phyloP scores from a whole-genome alignment of 2,329 filamentous ascomycete species.

The Microdochium bolleyi region DNA sequence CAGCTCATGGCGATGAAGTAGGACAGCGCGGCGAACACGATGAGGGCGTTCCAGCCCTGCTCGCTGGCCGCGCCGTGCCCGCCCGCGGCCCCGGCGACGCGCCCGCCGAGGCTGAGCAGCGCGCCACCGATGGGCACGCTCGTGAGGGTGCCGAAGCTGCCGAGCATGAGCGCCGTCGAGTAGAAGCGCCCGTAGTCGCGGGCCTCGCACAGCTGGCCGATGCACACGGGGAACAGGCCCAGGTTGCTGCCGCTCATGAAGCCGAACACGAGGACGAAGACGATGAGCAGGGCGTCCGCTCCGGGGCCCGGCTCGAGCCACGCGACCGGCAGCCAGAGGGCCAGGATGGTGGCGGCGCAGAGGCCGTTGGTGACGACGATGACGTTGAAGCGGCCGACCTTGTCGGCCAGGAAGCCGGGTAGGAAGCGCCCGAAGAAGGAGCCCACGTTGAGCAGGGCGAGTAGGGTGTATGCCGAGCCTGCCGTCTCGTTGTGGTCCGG shows the following conservation, averaged over 20 bases:
- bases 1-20: conserved; percentile 18
- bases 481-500: conserved; percentile 16
- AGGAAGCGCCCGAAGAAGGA: conserved; percentile 70
- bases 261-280: conserved; percentile 67
- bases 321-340: conserved; percentile 63
- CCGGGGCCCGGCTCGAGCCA: conserved; percentile 18
- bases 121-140: conserved; percentile 37
- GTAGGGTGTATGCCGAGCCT: conserved; percentile 56
- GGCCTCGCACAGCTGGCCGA: conserved; percentile 72
- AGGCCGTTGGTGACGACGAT: conserved; percentile 60
- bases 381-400: conserved; percentile 71
- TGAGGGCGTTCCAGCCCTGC: conserved; percentile 15
- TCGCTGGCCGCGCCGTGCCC: conserved; percentile 1
- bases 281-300: conserved; percentile 49
- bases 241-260: conserved; percentile 76
- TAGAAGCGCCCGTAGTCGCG: conserved; percentile 70
- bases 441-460: conserved; percentile 76
- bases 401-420: conserved; percentile 69
- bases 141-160: conserved; percentile 58
- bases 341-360: conserved; percentile 48
- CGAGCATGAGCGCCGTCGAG: conserved; percentile 69
- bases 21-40: conserved; percentile 17
- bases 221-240: conserved; percentile 68
- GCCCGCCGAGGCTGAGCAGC: conserved; percentile 10
- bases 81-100: neutral